Base-by-base conservation (phyloP, 2,329 filamentous ascomycete species). In the Blumeria graminis region DNA sequence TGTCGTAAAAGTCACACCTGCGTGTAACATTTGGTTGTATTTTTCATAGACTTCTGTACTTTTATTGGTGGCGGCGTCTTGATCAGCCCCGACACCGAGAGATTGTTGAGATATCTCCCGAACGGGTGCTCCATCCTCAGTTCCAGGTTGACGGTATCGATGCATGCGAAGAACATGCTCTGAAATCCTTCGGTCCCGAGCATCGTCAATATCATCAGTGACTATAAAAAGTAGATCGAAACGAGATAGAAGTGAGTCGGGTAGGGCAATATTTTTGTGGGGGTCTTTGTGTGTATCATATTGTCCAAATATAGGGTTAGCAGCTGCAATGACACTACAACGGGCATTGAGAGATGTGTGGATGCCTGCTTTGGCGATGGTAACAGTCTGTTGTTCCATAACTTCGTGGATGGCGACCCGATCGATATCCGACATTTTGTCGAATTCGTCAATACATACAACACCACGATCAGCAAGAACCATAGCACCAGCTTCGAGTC, bases 301-400 rank as follows among this genome's bases (percentile, higher is more conserved):
- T 70, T 98, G 92, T 59, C 92, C 92, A 64, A 94, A 98, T 55
- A 98, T 92, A 3, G 92, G 92, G 68, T 98, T 98, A 59, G 92
- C 92, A 14, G 92, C 92, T 45, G 92, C 92, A 63, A 98, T 79
- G 59, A 98, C 92, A 69, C 88, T 94, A 71, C 92, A 98, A 57
- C 92, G 83, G 56, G 92, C 92, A 66, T 98, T 98, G 58, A 98
- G 74, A 2, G 89, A 94, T 0, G 92, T 98, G 70, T 98, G 92
- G 58, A 98, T 98, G 61, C 92, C 92, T 1, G 92, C 92, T 71
- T 98, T 98, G 55, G 92, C 92, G 65, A 98, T 98, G 13, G 92
- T 98, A 59, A 98, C 92, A 0, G 92, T 98, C 71, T 98, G 92
- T 71, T 98, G 92, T 71, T 98, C 92, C 92, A 98, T 98, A 62